Evolutionary conservation across 192 early-diverging fungal genomes (phyloP).

Genomic region (Coemansia sp.): DNA sequence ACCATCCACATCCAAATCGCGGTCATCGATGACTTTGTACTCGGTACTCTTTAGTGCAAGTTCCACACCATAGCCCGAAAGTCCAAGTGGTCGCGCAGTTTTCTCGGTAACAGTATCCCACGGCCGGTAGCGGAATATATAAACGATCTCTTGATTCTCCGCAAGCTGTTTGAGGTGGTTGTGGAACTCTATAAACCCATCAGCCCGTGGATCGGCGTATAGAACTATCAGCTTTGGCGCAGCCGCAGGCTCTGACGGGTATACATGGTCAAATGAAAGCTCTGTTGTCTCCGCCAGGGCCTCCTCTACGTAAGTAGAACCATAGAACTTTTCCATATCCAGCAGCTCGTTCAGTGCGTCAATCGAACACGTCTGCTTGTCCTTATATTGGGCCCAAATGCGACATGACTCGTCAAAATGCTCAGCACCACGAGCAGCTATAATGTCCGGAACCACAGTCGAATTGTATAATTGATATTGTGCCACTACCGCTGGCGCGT

Average conservation of each 20-base stretch:
- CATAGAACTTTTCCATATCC: conserved; percentile 43
- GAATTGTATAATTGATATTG: conserved; percentile 80
- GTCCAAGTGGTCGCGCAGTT: conserved; percentile 28
- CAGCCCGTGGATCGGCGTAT: conserved; percentile 72
- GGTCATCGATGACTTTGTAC: conserved; percentile 95
- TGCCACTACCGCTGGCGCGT: conserved; percentile 80
- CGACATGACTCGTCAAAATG: conserved; percentile 63
- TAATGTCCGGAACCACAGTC: conserved; percentile 60
- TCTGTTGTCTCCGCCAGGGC: conserved; percentile 27
- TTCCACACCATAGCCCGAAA: conserved; percentile 92
- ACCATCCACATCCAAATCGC: conserved; percentile 54
- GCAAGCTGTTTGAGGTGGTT: conserved; percentile 54
- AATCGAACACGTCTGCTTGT: conserved; percentile 64
- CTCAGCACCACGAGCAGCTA: conserved; percentile 35
- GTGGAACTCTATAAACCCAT: conserved; percentile 62
- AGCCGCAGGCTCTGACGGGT: conserved; percentile 7
- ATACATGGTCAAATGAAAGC: conserved; percentile 66
- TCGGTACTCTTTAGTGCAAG: conserved; percentile 95
- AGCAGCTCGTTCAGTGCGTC: conserved; percentile 51
- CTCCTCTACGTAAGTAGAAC: conserved; percentile 33
- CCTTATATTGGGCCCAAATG: conserved; percentile 69
- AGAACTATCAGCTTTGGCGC: conserved; percentile 55
- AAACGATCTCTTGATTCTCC: conserved; percentile 52
- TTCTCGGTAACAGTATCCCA: conserved; percentile 4
- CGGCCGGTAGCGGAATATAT: conserved; percentile 76